phyloP scores from a whole-genome alignment of 179 eudicot genomes.

The Beta lomatogona region DNA sequence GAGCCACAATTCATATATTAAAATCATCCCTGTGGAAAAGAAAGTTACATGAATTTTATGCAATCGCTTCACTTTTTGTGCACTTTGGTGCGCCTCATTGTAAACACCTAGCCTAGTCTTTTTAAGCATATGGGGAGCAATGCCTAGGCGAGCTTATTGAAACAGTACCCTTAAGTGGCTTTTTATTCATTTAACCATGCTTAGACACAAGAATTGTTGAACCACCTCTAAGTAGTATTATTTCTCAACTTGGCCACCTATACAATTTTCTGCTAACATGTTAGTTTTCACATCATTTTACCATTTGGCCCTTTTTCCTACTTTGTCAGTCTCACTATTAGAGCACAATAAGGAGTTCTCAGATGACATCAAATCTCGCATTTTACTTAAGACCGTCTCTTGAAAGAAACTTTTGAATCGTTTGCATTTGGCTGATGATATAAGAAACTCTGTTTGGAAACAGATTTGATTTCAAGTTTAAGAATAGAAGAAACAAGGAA shows the following conservation, averaged over 20 bases:
- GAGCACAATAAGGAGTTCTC: neutral
- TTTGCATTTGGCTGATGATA: neutral
- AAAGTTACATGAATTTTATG: no score
- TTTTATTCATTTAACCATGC: neutral
- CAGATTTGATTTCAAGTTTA: neutral
- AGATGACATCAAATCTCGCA: neutral
- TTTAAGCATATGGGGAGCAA: no score
- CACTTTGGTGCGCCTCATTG: no score
- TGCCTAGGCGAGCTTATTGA: no score
- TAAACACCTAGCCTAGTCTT: no score
- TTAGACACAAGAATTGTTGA: neutral
- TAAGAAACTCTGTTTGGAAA: neutral
- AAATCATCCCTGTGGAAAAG: no score
- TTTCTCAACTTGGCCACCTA: neutral
- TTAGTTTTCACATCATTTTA: neutral
- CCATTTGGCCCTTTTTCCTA: neutral
- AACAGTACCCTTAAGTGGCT: neutral
- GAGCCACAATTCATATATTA: no score
- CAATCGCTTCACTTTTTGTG: no score
- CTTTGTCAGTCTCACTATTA: neutral
- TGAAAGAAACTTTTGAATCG: neutral
- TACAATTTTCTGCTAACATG: neutral
- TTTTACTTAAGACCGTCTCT: neutral
- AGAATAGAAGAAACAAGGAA: no score
- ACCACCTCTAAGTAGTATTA: neutral